Base-by-base conservation (phyloP, 768 basidiomycete species). In the Kwoniella europaea region DNA sequence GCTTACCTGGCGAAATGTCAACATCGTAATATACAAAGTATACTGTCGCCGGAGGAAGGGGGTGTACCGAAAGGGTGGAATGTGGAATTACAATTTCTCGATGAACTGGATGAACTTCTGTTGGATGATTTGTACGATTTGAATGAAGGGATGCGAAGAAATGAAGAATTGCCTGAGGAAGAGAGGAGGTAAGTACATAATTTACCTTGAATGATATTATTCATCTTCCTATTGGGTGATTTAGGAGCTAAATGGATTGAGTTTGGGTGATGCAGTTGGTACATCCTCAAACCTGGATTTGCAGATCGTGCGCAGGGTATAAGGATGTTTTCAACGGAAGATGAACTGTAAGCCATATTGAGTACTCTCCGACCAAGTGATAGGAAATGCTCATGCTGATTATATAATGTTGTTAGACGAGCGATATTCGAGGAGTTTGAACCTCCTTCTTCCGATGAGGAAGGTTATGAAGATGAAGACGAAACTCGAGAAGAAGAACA, bases 201-300 rank as follows among this genome's bases (percentile, higher is more conserved):
- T 35, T 46, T 9, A 44, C 27, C 10, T 56, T 29, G 20, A 41
- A 20, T 22, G 56, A 16, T 4, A 63, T 20, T 63, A 4, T 13
- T 44, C 16, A 18, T 41, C 46, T 43, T 22, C 12, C 29, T 63
- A 42, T 4, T 41, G 10, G 16, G 59, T n/a, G 27, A n/a, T 13
- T 61, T 61, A n/a, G 24, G 24, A 15, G 57, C 13, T 22, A 13
- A 27, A 29, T n/a, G n/a, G 13, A 27, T 41, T 63, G 43, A 63
- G 20, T n/a, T 41, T 43, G 41, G 20, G 7, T 56, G 15, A 54
- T 54, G 16, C 29, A 82, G 80, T 61, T 98, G 96, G 96, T 98
- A 91, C 88, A 96, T 99, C 71, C 85, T 99, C 63, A 99, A 99
- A 85, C 95, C 97, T 57, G 93, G 94, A 18, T 96, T 99, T 92